phyloP scores from a whole-genome alignment of 129 eudicot species.

The Helianthus tuberosus region DNA sequence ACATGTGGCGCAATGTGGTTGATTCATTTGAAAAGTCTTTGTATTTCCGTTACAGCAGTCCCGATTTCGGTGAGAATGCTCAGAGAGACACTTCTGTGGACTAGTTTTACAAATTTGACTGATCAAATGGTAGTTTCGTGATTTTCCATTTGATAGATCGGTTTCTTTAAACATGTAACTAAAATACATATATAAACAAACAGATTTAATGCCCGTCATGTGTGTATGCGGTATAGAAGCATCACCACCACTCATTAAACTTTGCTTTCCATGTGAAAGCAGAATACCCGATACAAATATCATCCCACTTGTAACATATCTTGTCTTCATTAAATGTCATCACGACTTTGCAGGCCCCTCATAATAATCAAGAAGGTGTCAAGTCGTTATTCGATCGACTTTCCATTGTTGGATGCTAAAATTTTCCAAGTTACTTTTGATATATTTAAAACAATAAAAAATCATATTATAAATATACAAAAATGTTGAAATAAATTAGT shows the following conservation, averaged over 20 bases:
- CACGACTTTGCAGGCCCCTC: conserved; percentile 8
- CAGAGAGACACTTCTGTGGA: no score
- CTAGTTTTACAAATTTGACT: no score
- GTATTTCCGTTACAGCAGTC: no score
- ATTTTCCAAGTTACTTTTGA: not conserved
- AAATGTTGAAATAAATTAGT: not conserved
- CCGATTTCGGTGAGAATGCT: no score
- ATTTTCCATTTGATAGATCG: no score
- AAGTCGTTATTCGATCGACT: not conserved
- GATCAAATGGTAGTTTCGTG: no score
- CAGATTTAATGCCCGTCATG: no score
- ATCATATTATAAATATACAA: not conserved
- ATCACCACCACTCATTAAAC: not conserved
- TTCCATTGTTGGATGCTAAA: not conserved
- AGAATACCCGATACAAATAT: not conserved
- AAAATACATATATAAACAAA: no score
- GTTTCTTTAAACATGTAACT: no score
- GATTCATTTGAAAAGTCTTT: no score
- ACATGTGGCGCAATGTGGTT: no score
- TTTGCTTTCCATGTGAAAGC: not conserved
- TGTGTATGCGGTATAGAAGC: no score
- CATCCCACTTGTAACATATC: not conserved
- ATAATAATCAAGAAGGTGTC: not conserved
- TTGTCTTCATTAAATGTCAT: conserved; percentile 1
- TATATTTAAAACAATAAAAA: not conserved